Evolutionary conservation across 2,329 filamentous ascomycete genomes (phyloP), one percentile per base, ranked within the genome.

Genomic region (Colletotrichum falcatum): DNA sequence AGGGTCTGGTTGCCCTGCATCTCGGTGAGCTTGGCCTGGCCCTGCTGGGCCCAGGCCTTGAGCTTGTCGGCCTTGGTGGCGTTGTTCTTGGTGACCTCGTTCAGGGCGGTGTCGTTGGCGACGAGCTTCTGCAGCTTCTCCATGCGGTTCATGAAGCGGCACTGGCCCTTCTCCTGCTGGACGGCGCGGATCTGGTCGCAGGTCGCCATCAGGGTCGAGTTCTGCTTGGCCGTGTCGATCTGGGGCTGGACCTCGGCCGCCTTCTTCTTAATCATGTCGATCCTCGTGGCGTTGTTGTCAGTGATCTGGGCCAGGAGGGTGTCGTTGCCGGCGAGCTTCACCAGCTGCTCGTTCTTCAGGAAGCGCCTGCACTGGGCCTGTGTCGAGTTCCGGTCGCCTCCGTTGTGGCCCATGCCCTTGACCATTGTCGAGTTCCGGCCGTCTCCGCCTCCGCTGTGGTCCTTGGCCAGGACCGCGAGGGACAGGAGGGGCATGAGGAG

Each of bases 211-310:
- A 83, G 75, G 8, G 81, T 83, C 12, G 77, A 60, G 75, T 84
- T 83, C 35, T 70, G 61, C 67, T 70, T 70, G 70, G 74, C 68
- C 64, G 77, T 62, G 64, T 83, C 73, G 7, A 76, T 73, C 28
- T 74, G 70, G 61, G 82, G 78, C 70, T 74, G 74, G 30, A 77
- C 73, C 5, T 75, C 66, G 23, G 78, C 74, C 2, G 79, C 80
- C 74, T 82, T 80, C 66, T 79, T 76, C 76, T 83, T 78, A 74
- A 83, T 77, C 33, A 75, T 75, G 14, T 76, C 78, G 6, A 78
- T 76, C 70, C 77, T 77, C 55, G 81, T 81, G 37, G 80, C 76
- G 70, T 83, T 80, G 74, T 77, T 77, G 28, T 80, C 72, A 56
- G 78, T 77, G 55, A 77, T 70, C 59, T 75, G 61, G 42, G 77